phyloP scores from a whole-genome alignment of 305 asterid species.

The Solanum aculeatissimum region DNA sequence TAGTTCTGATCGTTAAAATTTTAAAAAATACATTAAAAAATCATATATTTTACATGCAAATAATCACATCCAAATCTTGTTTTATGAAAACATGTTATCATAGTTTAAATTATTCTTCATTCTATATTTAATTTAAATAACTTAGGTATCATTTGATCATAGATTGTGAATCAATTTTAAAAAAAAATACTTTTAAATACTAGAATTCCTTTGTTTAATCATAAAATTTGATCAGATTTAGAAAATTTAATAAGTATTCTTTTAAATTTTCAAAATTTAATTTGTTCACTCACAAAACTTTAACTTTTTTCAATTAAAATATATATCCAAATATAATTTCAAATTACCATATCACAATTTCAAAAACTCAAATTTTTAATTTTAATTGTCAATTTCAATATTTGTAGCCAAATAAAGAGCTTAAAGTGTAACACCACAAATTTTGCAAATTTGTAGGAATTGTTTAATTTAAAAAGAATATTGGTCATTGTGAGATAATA shows the following conservation, averaged over 20 bases:
- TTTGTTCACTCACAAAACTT: background rate
- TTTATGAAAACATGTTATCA: background rate
- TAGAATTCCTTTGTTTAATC: background rate
- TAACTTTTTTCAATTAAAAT: background rate
- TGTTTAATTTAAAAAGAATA: background rate
- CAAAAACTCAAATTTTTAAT: background rate
- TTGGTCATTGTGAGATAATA: background rate
- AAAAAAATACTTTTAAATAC: too few relatives aligned
- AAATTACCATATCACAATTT: background rate
- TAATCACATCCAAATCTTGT: background rate
- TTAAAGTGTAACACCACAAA: background rate
- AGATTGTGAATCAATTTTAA: too few relatives aligned
- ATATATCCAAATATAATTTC: background rate
- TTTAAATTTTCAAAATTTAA: background rate
- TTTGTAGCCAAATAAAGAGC: background rate
- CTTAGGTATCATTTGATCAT: background rate
- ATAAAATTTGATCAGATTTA: background rate
- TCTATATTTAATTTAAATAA: background rate
- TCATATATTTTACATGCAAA: background rate
- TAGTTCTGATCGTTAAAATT: background rate
- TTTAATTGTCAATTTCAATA: background rate
- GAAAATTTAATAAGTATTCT: background rate
- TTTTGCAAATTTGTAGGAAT: background rate
- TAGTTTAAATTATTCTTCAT: background rate
- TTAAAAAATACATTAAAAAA: background rate